Base-by-base conservation (phyloP, 345 rosid species). In the Melaleuca alternifolia region DNA sequence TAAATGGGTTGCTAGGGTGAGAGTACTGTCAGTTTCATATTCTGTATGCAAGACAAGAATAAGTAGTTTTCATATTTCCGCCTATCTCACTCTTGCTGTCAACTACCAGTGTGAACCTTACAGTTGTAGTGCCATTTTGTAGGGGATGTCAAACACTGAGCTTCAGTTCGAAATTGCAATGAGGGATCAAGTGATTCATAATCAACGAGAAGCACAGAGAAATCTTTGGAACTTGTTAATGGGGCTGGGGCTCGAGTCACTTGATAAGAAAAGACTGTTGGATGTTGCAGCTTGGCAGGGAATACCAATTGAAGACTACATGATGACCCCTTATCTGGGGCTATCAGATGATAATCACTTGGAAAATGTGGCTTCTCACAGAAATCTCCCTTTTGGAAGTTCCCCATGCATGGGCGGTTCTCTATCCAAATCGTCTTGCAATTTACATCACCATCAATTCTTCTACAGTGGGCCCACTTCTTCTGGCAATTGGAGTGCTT, bases 111-210 rank as follows among this genome's bases (percentile, higher is more conserved):
- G 53, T 28, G 83, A 87, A 54, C n/a, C 87, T 91, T 44, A 89
- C 56, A 13, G 85, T 77, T 88, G 75, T 86, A 57, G 85, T 83
- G 59, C 83, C 75, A 59, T 85, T 85, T 76, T 86, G 23, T 86
- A 97, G 99, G 97, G 97, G 84, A 97, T 97, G 98, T 92, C 96
- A 41, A 97, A 97, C 84, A 91, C 94, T 3, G 98, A 96, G 92
- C 99, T 97, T 91, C 98, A 94, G 93, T 94, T 96, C 10, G 98
- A 96, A 93, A 93, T 97, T 93, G 99, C 99, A 57, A 94, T 94
- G 96, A 95, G 99, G 90, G 98, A 97, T 91, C 96, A 97, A 91
- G 92, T 97, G 84, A 97, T 97, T 89, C 96, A 96, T 90, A 94
- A 91, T 87, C 98, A 96, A 89, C 93, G 95, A 62, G 96, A 94